Base-by-base conservation (phyloP, 2,329 filamentous ascomycete species). In the Gnomoniopsis sp. region DNA sequence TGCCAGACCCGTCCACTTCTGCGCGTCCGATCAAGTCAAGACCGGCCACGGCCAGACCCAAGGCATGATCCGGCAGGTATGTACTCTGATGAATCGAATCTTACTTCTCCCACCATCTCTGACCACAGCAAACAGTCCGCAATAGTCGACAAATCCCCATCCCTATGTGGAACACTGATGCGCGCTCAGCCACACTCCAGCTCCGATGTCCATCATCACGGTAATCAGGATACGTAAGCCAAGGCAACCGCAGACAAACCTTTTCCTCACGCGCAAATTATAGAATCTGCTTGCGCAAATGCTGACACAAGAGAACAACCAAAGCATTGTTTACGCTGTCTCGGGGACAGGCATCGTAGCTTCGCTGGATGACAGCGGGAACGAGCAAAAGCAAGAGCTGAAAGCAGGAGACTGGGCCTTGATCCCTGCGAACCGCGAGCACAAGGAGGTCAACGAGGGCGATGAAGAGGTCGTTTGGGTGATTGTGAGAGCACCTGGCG, bases 401-500 rank as follows among this genome's bases (percentile, higher is more conserved):
- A 68, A 66, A 21, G 76, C 78, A 0, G 80, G 81, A 0, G 81
- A 83, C 65, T 84, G 77, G 65, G 79, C 79, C 0, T 68, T 83
- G 22, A 83, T 84, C 44, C 81, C 81, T 2, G 79, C 79, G 2
- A 81, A 70, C 61, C 72, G 75, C 52, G 79, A 83, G 65, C 81
- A 84, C 65, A 79, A 82, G 66, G 81, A 84, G 66, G 75, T 82
- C 50, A 83, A 85, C 62, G 78, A 83, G 46, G 74, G 76, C 14
- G 79, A 82, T 59, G 77, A 80, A 58, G 79, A 82, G 49, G 72
- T 81, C 0, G 74, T 81, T 14, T 84, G 80, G 79, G 75, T 78
- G 15, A 82, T 84, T 60, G 76, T 78, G 4, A 67, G 80, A 15
- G 78, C 76, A 47, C 52, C 52, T 21, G 79, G 79, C 3, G 67